Evolutionary conservation across 2,329 filamentous ascomycete species (phyloP), one percentile per base, ranked within the genome.

Genomic region (Fusarium redolens): DNA sequence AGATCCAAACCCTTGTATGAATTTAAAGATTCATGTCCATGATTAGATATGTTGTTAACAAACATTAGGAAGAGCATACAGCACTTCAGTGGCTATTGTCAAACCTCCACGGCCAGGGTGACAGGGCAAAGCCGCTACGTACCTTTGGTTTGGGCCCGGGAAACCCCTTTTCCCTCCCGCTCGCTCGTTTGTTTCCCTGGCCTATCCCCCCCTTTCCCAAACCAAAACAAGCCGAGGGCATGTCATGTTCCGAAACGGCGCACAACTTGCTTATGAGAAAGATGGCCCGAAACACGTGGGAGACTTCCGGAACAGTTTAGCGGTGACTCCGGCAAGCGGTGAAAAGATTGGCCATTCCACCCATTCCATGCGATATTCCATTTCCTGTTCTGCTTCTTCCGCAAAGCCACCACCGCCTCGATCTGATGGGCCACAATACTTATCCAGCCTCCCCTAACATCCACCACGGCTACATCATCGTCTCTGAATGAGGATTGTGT

Each of bases 291-390:
- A 77, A 78, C 76, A 78, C 76, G 76, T 78, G 76, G 76, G 68
- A 61, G 60, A 62, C 65, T 78, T 76, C 75, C 75, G 73, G 68
- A 77, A 78, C 37, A 67, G 76, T 67, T 78, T 78, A 78, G 76
- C 62, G 73, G 75, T 61, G 51, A 72, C 67, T 61, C 74, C 51
- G 54, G 67, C 30, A 59, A 71, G 74, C 71, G 74, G 75, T 77
- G 72, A 74, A 77, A 77, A 75, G 45, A 73, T 77, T 70, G 22
- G 51, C 69, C 71, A 69, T 75, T 73, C 65, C 28, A 28, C 28
- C 28, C 69, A 55, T 47, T 45, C 51, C 51, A 41, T 28, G 31
- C 30, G 18, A n/a, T 35, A 57, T 65, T 65, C 51, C 25, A 40
- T 62, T 47, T 38, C 17, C 25, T 40, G 22, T 59, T 62, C 48